phyloP scores from a whole-genome alignment of 2,329 filamentous ascomycete species.

The Alternaria incomplexa region DNA sequence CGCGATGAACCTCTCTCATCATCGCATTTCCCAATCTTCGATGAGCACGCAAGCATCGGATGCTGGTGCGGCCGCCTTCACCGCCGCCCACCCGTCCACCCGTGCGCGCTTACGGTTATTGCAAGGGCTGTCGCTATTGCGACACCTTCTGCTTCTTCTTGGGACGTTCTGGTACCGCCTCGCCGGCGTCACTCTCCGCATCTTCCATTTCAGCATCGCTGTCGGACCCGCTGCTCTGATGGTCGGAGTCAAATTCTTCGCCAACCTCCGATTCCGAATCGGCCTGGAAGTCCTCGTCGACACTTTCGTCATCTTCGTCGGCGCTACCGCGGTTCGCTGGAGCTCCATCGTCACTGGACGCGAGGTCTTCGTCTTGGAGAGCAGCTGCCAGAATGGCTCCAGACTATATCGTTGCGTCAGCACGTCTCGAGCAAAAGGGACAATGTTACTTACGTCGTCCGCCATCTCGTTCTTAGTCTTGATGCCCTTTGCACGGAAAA shows the following conservation, averaged over 20 bases:
- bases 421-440: not conserved
- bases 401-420: conserved; percentile 51
- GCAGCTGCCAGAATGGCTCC: conserved; percentile 75
- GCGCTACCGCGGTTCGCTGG: conserved; percentile 84
- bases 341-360: conserved; percentile 76
- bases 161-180: conserved; percentile 61
- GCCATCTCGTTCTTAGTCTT: conserved; percentile 99
- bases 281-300: conserved; percentile 94
- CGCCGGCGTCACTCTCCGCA: conserved; percentile 61
- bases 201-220: conserved; percentile 70
- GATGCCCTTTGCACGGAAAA: conserved; percentile 95
- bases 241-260: conserved; percentile 91
- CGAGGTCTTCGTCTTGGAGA: conserved; percentile 81
- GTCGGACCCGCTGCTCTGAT: conserved; percentile 80
- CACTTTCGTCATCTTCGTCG: conserved; percentile 93
- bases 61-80: conserved; percentile 26
- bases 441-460: conserved; percentile 73
- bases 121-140: conserved; percentile 28
- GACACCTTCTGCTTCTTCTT: conserved; percentile 69
- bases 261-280: conserved; percentile 94
- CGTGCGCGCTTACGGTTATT: conserved; percentile 2
- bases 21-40: conserved; percentile 15
- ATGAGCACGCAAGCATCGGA: conserved; percentile 29
- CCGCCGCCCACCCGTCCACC: conserved; percentile 23
- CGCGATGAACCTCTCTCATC: conserved; percentile 28